Evolutionary conservation across 108 stramenopile genomes (phyloP), one percentile per base, ranked within the genome.

Genomic region (Hondaea fermentalgiana): DNA sequence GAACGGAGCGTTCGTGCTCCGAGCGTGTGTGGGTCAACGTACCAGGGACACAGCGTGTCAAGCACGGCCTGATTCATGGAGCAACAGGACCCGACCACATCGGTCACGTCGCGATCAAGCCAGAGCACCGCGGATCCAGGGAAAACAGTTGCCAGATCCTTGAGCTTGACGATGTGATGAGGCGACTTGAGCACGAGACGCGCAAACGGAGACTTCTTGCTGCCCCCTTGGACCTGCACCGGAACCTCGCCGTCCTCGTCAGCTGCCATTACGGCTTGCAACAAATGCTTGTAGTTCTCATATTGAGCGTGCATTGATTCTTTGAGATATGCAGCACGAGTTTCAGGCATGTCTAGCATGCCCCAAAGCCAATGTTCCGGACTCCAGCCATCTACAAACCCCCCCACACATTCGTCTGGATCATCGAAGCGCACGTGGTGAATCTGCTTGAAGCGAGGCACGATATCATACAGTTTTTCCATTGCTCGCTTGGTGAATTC

Each of bases 11-110:
- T 83, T 6, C 51, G 45, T 6, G 44, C 49, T 8, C 76, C 76
- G 16, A 83, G 28, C 23, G 12, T 28, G 23, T 12, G 19, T 53
- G 45, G 49, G 51, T 53, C 45, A 12, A 53, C 51, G 49, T 53
- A 83, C 76, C 76, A 83, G 14, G 76, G 76, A 23, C 51, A 53
- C 2, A 83, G 49, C 49, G 76, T 53, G 51, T 83, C 76, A 12
- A 83, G 51, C 6, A 53, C 76, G 49, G 76, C 76, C 51, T 83
- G 76, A 53, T 83, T 83, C 76, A 83, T 83, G 10, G 76, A 83
- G 51, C 76, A 83, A 23, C 76, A 83, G 43, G 76, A 83, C 0
- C 76, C 76, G 12, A 83, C 76, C 0, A 83, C 76, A 14, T 83
- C 28, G 49, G 51, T 4, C 76, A 53, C 6, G 76, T 83, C 76